Percentiles rank a stretch among this genome's conserved stretches.
These are phyloP conservation scores for Euphorbia pulcherrima DNA, from an alignment of 345 rosid species.

Conservation along the genomic window DNA sequence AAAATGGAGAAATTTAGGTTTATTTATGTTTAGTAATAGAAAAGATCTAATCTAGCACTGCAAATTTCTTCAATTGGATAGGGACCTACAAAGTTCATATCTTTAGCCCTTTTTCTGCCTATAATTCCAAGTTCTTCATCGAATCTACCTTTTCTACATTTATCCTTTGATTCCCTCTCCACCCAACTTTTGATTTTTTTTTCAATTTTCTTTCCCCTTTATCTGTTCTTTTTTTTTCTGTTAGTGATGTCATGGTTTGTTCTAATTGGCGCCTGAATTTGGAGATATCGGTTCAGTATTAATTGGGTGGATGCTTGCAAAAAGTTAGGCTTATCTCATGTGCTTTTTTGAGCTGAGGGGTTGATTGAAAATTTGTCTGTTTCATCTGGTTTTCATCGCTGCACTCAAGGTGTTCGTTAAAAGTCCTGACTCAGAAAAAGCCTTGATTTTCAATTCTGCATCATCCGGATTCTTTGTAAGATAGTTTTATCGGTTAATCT, in stretches of 20 bases:
- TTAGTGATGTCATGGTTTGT: conserved; percentile 19
- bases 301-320: not conserved
- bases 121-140: not conserved
- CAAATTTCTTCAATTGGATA: conserved; percentile 20
- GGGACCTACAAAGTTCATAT: conserved; percentile 30
- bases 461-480: not conserved
- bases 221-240: not conserved
- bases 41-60: conserved; percentile 13
- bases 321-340: conserved; percentile 3
- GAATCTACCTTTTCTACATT: conserved; percentile 30
- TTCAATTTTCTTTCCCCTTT: not conserved
- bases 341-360: not conserved
- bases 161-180: conserved; percentile 17
- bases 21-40: conserved; percentile 1
- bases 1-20: not conserved
- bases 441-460: conserved; percentile 6
- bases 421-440: conserved; percentile 11
- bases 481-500: not conserved
- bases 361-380: not conserved
- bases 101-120: conserved; percentile 10
- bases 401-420: conserved; percentile 15
- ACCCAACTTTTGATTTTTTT: conserved; percentile 4
- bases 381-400: not conserved
- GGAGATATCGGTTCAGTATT: conserved; percentile 18
- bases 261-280: conserved; percentile 12